Evolutionary conservation across 768 basidiomycete species (phyloP).

Genomic region (Rubroboletus satanas): DNA sequence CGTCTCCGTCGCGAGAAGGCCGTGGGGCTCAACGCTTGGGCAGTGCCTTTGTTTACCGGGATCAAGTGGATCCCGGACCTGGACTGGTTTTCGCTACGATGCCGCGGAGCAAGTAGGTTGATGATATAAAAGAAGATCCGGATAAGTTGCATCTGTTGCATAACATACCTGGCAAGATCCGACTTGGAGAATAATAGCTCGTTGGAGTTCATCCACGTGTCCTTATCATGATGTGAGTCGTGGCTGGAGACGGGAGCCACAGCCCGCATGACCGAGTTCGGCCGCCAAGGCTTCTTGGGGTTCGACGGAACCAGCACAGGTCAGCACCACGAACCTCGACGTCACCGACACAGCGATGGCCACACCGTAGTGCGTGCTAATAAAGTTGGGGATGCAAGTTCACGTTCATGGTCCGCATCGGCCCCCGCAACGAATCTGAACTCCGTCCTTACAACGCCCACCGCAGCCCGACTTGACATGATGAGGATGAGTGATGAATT

Average conservation of each 20-base stretch:
- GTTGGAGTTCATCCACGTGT: conserved; percentile 1
- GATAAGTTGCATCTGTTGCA: neutral
- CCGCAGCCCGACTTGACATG: neutral
- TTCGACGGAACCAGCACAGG: neutral
- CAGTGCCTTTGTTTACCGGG: conserved; percentile 8
- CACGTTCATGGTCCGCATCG: neutral
- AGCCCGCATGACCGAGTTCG: neutral
- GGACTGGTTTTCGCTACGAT: neutral
- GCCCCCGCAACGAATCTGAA: neutral
- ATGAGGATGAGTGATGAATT: neutral
- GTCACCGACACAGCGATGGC: neutral
- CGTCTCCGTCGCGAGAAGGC: neutral
- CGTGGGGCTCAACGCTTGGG: neutral
- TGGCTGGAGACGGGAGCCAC: neutral
- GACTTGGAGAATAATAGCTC: neutral
- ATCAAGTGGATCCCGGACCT: neutral
- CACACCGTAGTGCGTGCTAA: neutral
- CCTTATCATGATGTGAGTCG: neutral
- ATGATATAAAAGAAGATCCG: conserved; percentile 12
- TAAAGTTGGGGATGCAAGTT: neutral
- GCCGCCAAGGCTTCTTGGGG: neutral
- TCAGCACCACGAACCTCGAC: neutral
- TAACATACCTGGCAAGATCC: conserved; percentile 14
- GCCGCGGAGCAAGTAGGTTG: conserved; percentile 8
- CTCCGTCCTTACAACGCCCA: neutral